These are phyloP conservation scores for Phytopythium chamaehyphon DNA, from an alignment of 352 stramenopile genomes.

Conservation along the genomic window DNA sequence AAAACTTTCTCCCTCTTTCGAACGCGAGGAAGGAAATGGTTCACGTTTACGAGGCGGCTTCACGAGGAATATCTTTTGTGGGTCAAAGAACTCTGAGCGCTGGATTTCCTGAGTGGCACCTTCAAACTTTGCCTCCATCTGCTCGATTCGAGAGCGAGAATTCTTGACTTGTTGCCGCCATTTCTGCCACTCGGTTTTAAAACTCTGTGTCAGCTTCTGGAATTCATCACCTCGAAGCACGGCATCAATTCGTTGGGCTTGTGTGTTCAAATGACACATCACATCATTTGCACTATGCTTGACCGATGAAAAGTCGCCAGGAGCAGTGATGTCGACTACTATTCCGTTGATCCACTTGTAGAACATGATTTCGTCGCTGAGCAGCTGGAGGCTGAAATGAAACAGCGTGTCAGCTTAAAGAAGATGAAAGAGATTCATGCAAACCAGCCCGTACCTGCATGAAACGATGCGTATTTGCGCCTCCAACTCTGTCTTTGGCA, in stretches of 20 bases:
- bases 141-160: conserved; percentile 28
- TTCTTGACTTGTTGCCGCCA: conserved; percentile 34
- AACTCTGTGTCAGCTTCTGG: conserved; percentile 26
- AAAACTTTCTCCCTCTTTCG: conserved; percentile 9
- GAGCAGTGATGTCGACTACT: conserved; percentile 16
- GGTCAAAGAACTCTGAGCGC: conserved; percentile 38
- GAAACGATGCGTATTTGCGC: conserved; percentile 38
- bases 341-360: conserved; percentile 74
- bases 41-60: conserved; percentile 2
- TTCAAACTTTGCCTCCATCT: conserved; percentile 47
- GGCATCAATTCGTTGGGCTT: conserved; percentile 23
- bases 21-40: conserved; percentile 2
- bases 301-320: background rate
- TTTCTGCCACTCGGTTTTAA: conserved; percentile 31
- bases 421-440: too few species aligned
- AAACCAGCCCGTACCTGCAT: conserved; percentile 22
- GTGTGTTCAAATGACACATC: conserved; percentile 10
- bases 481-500: conserved; percentile 19
- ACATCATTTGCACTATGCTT: background rate
- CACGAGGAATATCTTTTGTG: conserved; percentile 39
- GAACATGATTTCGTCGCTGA: conserved; percentile 55
- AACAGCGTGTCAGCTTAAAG: conserved; percentile 1
- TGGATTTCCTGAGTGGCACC: conserved; percentile 31
- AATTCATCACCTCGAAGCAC: conserved; percentile 26
- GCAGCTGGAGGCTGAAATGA: conserved; percentile 39